These are phyloP conservation scores for Calonectria pauciramosa DNA, from an alignment of 2,329 filamentous ascomycete species.

Conservation along the genomic window DNA sequence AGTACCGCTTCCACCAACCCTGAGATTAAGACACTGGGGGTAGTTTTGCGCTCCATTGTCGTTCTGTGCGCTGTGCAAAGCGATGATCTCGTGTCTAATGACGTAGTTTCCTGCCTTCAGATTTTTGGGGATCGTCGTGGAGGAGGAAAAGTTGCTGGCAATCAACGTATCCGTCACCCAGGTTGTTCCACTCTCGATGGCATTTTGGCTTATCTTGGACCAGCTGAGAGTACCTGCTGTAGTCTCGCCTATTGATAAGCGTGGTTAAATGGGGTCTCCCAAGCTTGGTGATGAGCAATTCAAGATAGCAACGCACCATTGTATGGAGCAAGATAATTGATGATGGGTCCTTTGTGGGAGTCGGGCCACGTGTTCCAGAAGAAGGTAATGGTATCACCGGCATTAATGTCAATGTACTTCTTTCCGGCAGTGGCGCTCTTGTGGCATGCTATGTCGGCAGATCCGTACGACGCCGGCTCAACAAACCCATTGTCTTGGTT, in stretches of 20 bases:
- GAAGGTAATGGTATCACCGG: conserved; percentile 55
- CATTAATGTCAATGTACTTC: conserved; percentile 51
- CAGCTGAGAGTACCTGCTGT: conserved; percentile 65
- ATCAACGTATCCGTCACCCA: conserved; percentile 58
- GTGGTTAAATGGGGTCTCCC: not conserved
- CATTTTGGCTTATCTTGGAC: conserved; percentile 73
- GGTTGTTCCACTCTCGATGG: conserved; percentile 57
- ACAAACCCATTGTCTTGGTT: conserved; percentile 65
- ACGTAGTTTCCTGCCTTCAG: conserved; percentile 58
- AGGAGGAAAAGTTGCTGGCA: conserved; percentile 50
- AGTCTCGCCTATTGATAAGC: conserved; percentile 11
- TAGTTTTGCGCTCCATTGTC: conserved; percentile 64
- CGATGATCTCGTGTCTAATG: conserved; percentile 65
- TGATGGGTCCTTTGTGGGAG: conserved; percentile 65
- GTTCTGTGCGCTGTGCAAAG: conserved; percentile 56
- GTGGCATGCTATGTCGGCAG: conserved; percentile 61
- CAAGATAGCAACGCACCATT: conserved; percentile 59
- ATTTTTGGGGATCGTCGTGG: conserved; percentile 48
- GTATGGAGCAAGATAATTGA: conserved; percentile 74
- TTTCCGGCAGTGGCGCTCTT: conserved; percentile 54
- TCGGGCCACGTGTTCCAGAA: conserved; percentile 59
- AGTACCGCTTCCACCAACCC: conserved; percentile 56
- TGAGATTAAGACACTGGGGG: conserved; percentile 64
- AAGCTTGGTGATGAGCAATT: not conserved
- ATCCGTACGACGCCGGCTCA: conserved; percentile 52